Base-by-base conservation (phyloP, 768 basidiomycete genomes). In the Leccinum subgranulosum region DNA sequence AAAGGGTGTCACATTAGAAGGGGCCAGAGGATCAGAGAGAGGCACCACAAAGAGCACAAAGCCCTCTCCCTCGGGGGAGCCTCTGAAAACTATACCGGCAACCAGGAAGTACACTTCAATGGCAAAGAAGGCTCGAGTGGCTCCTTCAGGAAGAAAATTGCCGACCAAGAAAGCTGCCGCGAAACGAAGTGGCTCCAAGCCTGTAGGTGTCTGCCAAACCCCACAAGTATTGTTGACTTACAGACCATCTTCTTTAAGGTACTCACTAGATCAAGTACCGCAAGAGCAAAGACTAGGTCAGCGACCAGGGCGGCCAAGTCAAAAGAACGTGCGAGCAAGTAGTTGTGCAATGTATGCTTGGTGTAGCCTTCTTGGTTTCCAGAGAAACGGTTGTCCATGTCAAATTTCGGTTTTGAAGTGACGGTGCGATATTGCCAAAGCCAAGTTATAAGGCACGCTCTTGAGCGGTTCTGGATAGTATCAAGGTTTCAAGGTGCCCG, bases 41-140 rank as follows among this genome's bases (percentile, higher is more conserved):
- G 14, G 7, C 11, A 51, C 28, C 28, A 57, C 17, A 21, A 49
- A 43, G 47, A 31, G 19, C 12, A 59, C 59, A 33, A 17, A 17
- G 2, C 21, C 41, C 12, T 14, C 28, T 11, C 55, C 54, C 9
- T 25, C 31, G 12, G 53, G 27, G n/a, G 60, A 50, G 19, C 21
- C 46, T 39, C 49, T 46, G 41, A 64, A 60, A 48, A 23, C 45
- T n/a, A 43, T 23, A 25, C 17, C 51, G 4, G 25, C 53, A 23
- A 55, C 46, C 33, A 69, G 51, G 46, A 68, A 62, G 48, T 72
- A 72, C 19, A 56, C 53, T 19, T 72, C 68, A 4, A 48, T 36
- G 50, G 63, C 70, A 49, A 71, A 70, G 61, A 72, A 61, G 29
- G 63, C 65, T 2, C 69, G 59, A 1, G 27, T 62, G 6, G 50